Conservation (phyloP, 148 eudicot genomes). For the Fallopia convolvulus region DNA sequence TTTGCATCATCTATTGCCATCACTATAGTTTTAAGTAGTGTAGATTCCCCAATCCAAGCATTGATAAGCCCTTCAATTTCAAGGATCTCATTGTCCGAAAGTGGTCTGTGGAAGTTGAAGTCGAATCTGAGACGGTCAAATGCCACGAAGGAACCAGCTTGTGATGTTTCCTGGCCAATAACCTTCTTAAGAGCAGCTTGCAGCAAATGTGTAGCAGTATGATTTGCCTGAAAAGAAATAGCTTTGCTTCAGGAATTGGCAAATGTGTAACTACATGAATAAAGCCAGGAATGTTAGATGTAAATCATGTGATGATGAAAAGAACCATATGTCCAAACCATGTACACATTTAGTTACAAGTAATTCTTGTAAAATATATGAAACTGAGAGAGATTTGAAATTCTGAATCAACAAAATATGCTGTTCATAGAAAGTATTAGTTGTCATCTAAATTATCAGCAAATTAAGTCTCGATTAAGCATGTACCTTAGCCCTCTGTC, state of each 20-base stretch:
- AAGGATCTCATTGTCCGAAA: slow-evolving; percentile 55
- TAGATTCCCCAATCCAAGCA: slow-evolving; percentile 72
- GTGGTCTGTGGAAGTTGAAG: slow-evolving; percentile 82
- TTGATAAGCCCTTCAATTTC: slow-evolving; percentile 66
- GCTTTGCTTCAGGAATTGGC: neutral
- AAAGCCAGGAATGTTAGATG: neutral
- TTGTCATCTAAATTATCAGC: neutral
- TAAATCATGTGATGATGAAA: neutral
- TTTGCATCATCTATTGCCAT: slow-evolving; percentile 84
- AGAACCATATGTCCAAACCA: neutral
- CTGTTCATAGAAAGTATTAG: neutral
- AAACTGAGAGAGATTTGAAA: neutral
- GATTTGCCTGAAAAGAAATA: slow-evolving; percentile 56
- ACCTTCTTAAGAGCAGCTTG: slow-evolving; percentile 95
- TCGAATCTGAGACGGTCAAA: slow-evolving; percentile 95
- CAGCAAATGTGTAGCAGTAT: slow-evolving; percentile 95
- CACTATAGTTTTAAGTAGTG: slow-evolving; percentile 73
- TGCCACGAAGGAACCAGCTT: slow-evolving; percentile 49
- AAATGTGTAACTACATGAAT: neutral
- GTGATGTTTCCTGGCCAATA: slow-evolving; percentile 84
- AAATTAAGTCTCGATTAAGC: neutral
- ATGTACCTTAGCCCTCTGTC: slow-evolving; percentile 84
- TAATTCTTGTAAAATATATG: neutral
- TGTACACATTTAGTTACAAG: neutral
- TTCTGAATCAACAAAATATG: neutral